phyloP scores from a whole-genome alignment of 257 asterid species.

The Solanum commersonii region DNA sequence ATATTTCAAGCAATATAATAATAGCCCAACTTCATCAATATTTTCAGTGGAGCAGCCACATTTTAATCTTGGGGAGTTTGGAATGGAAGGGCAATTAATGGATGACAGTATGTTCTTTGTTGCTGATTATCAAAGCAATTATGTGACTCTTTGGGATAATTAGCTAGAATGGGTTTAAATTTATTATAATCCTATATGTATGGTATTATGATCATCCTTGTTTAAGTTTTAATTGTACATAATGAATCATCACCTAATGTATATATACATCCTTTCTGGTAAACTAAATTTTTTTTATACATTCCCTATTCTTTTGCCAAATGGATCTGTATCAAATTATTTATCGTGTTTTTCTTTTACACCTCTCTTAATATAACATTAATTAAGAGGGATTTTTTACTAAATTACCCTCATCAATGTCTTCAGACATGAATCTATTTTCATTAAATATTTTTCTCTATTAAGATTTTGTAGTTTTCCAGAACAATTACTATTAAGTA shows the following conservation, averaged over 20 bases:
- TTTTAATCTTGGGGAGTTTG: slow-evolving; percentile 30
- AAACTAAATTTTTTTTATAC: neutral
- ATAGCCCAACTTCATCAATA: slow-evolving; percentile 33
- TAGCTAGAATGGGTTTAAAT: slow-evolving; percentile 7
- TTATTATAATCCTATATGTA: neutral
- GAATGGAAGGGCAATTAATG: slow-evolving; percentile 23
- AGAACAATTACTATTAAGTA: no score
- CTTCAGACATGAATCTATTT: neutral
- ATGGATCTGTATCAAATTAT: neutral
- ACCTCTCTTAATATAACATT: no score
- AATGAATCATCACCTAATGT: neutral
- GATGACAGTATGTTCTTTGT: slow-evolving; percentile 23
- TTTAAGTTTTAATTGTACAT: neutral
- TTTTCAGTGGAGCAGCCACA: slow-evolving; percentile 19
- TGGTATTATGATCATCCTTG: neutral
- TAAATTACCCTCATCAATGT: neutral
- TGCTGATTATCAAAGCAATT: slow-evolving; percentile 1
- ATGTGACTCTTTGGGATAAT: neutral
- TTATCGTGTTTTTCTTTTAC: neutral
- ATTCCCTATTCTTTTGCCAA: neutral
- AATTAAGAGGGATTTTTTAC: neutral
- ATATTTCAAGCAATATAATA: slow-evolving; percentile 49
- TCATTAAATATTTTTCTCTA: neutral
- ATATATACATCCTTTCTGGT: neutral
- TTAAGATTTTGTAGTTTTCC: neutral